A percentile compares a stretch with the other conserved stretches of the same genome.
phyloP scores from a whole-genome alignment of 768 basidiomycete genomes.

The Aureoboletus auriporus region DNA sequence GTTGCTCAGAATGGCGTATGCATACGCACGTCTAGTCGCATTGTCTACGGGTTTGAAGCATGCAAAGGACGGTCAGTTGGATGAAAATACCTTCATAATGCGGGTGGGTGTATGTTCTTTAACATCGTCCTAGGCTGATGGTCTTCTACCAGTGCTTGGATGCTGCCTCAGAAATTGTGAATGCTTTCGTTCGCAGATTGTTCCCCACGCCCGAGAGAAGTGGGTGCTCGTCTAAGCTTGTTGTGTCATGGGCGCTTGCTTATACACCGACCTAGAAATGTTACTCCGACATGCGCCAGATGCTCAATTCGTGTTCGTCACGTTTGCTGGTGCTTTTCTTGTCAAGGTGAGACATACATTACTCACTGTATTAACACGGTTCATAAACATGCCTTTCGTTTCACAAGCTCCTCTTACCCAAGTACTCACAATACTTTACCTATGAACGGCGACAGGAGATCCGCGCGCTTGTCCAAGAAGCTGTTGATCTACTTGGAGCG shows the following conservation, averaged over 20 bases:
- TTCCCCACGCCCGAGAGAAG: slow-evolving; percentile 49
- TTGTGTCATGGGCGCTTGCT: slow-evolving; percentile 1
- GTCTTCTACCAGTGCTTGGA: slow-evolving; percentile 48
- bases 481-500: slow-evolving; percentile 63
- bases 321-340: slow-evolving; percentile 79
- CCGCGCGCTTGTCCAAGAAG: slow-evolving; percentile 56
- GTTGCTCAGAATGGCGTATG: slow-evolving; percentile 56
- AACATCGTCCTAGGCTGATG: not conserved
- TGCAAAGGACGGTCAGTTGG: slow-evolving; percentile 49
- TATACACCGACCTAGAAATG: slow-evolving; percentile 32
- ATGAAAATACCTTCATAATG: slow-evolving; percentile 63
- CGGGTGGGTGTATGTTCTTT: slow-evolving; percentile 43
- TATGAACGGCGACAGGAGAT: slow-evolving; percentile 59
- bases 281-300: slow-evolving; percentile 74
- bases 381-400: not conserved
- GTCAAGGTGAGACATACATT: slow-evolving; percentile 52
- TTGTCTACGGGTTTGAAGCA: slow-evolving; percentile 78
- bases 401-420: slow-evolving; percentile 71
- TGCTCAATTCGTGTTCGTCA: slow-evolving; percentile 73
- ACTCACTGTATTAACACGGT: not conserved
- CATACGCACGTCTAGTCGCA: slow-evolving; percentile 65
- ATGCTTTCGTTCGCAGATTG: slow-evolving; percentile 55
- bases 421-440: slow-evolving; percentile 59
- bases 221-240: slow-evolving; percentile 26
- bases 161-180: slow-evolving; percentile 64